Percentiles rank a stretch among this genome's conserved stretches.
phyloP scores from a whole-genome alignment of 306 rosid species.

The Begonia fuchsioides region DNA sequence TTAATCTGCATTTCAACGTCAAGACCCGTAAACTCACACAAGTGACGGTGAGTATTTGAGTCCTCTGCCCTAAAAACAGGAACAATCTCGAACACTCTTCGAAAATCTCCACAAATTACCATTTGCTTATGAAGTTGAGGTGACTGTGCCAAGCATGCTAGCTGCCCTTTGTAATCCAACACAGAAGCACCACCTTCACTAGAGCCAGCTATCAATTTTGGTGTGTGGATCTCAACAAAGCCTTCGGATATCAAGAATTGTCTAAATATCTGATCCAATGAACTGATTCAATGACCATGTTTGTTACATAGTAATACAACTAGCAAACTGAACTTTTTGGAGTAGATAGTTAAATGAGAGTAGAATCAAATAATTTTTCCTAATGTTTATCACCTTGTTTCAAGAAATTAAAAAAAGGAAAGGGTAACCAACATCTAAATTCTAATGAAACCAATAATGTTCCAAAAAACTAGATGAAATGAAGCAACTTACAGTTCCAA shows the following conservation, averaged over 20 bases:
- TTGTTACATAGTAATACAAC: neutral
- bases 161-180: slow-evolving; percentile 73
- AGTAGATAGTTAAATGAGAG: no score
- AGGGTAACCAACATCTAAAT: no score
- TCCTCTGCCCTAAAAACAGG: slow-evolving; percentile 86
- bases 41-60: slow-evolving; percentile 79
- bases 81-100: slow-evolving; percentile 84
- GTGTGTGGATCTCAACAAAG: slow-evolving; percentile 69
- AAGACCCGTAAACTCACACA: slow-evolving; percentile 90
- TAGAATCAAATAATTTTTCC: no score
- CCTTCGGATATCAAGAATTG: slow-evolving; percentile 39
- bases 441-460: no score
- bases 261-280: slow-evolving; percentile 44
- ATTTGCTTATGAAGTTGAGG: slow-evolving; percentile 98
- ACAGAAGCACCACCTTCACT: slow-evolving; percentile 99
- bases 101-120: slow-evolving; percentile 73
- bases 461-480: no score
- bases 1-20: slow-evolving; percentile 92
- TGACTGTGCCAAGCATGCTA: slow-evolving; percentile 92
- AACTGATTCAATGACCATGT: neutral
- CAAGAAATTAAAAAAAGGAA: no score
- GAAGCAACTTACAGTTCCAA: slow-evolving; percentile 31
- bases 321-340: no score
- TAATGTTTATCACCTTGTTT: no score
- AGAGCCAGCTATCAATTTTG: slow-evolving; percentile 73